phyloP scores from a whole-genome alignment of 495 filamentous ascomycete species.

The Lophiostoma macrostomum region DNA sequence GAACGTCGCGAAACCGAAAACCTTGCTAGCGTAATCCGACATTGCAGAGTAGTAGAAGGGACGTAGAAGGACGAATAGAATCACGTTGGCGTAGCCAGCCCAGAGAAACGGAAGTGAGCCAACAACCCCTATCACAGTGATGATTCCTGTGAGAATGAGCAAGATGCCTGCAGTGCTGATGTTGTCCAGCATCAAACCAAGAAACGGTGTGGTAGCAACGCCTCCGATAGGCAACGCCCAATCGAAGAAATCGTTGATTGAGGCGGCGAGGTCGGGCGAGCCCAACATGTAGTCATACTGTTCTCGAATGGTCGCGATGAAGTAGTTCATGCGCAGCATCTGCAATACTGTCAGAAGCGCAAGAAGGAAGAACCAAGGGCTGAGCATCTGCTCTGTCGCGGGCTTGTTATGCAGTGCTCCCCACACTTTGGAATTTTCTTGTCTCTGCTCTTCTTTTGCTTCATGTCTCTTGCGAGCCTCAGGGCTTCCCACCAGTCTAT shows the following conservation, averaged over 20 bases:
- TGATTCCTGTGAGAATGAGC: slow-evolving; percentile 61
- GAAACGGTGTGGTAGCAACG: slow-evolving; percentile 77
- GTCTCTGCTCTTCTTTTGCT: slow-evolving; percentile 54
- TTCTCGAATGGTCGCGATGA: slow-evolving; percentile 83
- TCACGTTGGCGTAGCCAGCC: slow-evolving; percentile 74
- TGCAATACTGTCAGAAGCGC: slow-evolving; percentile 84
- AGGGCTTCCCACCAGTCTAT: slow-evolving; percentile 62
- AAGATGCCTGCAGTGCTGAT: slow-evolving; percentile 71
- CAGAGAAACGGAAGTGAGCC: slow-evolving; percentile 65
- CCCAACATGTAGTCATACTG: slow-evolving; percentile 78
- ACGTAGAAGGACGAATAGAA: slow-evolving; percentile 73
- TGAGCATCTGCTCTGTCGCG: slow-evolving; percentile 68
- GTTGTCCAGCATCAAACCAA: slow-evolving; percentile 75
- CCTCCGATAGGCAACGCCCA: slow-evolving; percentile 82
- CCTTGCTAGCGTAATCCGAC: slow-evolving; percentile 83
- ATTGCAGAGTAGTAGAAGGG: slow-evolving; percentile 75
- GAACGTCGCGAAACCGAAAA: slow-evolving; percentile 92
- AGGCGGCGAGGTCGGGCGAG: slow-evolving; percentile 52
- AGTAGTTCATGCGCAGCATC: slow-evolving; percentile 96
- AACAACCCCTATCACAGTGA: slow-evolving; percentile 72
- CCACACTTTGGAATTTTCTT: slow-evolving; percentile 70
- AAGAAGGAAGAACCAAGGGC: slow-evolving; percentile 85
- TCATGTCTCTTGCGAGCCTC: slow-evolving; percentile 52
- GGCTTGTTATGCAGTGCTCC: slow-evolving; percentile 77
- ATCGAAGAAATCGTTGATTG: slow-evolving; percentile 82